Percentiles rank a stretch among this genome's conserved stretches.
Evolutionary conservation across 2,329 filamentous ascomycete species (phyloP).

Genomic region (Alternaria incomplexa): DNA sequence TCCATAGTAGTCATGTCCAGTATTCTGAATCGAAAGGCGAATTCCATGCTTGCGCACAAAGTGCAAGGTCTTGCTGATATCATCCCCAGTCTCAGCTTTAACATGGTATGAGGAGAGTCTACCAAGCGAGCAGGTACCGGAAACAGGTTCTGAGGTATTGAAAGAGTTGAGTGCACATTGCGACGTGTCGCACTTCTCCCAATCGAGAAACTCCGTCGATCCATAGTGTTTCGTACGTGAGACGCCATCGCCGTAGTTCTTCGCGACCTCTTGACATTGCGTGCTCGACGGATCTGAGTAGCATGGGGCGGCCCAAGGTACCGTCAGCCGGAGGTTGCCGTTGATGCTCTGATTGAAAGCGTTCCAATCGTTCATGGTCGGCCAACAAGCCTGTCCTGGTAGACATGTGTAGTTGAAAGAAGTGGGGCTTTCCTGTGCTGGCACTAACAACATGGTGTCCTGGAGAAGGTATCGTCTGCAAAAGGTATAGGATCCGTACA

Average conservation of each 20-base stretch:
- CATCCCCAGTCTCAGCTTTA: constrained; percentile 30
- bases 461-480: background rate
- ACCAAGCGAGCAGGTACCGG: constrained; percentile 40
- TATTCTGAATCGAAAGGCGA: constrained; percentile 46
- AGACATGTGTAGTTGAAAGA: constrained; percentile 39
- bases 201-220: constrained; percentile 45
- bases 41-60: constrained; percentile 41
- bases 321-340: constrained; percentile 35
- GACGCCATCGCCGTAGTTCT: constrained; percentile 32
- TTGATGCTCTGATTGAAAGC: constrained; percentile 41
- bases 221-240: constrained; percentile 40
- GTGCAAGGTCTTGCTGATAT: constrained; percentile 36
- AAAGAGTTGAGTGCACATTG: constrained; percentile 40
- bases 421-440: background rate
- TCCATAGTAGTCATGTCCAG: constrained; percentile 47
- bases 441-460: background rate
- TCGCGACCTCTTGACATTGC: constrained; percentile 27
- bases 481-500: constrained; percentile 7
- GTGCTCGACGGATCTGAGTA: constrained; percentile 27
- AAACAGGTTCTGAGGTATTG: constrained; percentile 28
- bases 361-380: constrained; percentile 36
- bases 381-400: constrained; percentile 48
- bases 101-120: constrained; percentile 43
- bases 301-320: constrained; percentile 43
- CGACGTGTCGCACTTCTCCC: constrained; percentile 40